These are phyloP conservation scores for Kewa caespitosa DNA, from an alignment of 179 eudicot genomes.

Conservation along the genomic window DNA sequence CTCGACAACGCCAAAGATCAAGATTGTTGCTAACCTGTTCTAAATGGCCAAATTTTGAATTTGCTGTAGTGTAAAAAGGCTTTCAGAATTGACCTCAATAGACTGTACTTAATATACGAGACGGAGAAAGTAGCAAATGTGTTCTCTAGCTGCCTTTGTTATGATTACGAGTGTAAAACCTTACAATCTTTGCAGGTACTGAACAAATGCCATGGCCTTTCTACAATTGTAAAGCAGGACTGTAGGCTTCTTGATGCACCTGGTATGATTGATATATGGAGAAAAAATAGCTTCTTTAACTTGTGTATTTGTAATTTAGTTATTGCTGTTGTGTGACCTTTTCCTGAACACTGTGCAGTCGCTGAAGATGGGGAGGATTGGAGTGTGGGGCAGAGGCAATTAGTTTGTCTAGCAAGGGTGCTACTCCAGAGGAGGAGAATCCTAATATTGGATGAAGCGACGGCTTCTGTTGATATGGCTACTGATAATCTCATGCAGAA, in stretches of 20 bases:
- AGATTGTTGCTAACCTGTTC: too few species aligned
- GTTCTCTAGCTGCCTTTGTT: neutral
- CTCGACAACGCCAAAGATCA: too few species aligned
- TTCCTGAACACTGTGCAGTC: constrained; percentile 46
- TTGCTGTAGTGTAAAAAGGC: too few species aligned
- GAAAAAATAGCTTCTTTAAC: neutral
- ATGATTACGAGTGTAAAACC: neutral
- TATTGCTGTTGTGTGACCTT: neutral
- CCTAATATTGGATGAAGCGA: constrained; percentile 84
- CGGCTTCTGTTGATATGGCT: constrained; percentile 87
- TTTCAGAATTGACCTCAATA: too few species aligned
- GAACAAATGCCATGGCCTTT: constrained; percentile 64
- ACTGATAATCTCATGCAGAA: constrained; percentile 81
- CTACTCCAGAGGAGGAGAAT: constrained; percentile 70
- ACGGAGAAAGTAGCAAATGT: too few species aligned
- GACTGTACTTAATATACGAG: too few species aligned
- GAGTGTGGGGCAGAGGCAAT: constrained; percentile 93
- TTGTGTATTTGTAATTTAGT: neutral
- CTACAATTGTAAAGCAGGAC: constrained; percentile 59
- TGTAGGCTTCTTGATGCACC: constrained; percentile 75
- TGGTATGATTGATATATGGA: constrained; percentile 37
- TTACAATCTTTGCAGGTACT: constrained; percentile 47
- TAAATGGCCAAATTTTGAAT: too few species aligned
- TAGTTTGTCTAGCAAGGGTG: constrained; percentile 79
- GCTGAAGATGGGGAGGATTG: constrained; percentile 93